Conservation (phyloP, 441 rosid genomes). For the Euphorbia schlechtendalii region DNA sequence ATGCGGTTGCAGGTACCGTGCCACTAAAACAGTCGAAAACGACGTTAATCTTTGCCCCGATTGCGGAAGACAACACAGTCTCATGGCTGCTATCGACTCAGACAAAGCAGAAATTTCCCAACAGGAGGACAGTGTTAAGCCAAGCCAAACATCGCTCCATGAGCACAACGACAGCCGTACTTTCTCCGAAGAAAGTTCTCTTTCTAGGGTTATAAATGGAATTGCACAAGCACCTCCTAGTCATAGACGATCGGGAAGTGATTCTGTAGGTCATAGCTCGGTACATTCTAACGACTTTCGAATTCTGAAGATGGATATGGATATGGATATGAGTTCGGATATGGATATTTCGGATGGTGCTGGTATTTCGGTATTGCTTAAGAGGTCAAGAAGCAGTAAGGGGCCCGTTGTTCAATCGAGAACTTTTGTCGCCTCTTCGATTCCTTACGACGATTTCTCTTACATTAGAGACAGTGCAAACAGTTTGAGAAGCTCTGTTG, state of each 20-base stretch:
- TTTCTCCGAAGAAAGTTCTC: constrained; percentile 33
- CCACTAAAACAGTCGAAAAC: constrained; percentile 30
- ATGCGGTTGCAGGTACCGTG: constrained; percentile 52
- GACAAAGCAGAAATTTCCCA: constrained; percentile 29
- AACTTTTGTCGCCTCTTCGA: constrained; percentile 42
- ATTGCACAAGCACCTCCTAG: constrained; percentile 32
- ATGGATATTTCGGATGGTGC: constrained; percentile 51
- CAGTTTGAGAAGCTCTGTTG: constrained; percentile 81
- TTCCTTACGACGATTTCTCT: constrained; percentile 63
- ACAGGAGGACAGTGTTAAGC: constrained; percentile 33
- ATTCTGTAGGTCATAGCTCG: constrained; percentile 30
- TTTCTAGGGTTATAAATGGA: constrained; percentile 27
- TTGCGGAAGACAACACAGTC: constrained; percentile 47
- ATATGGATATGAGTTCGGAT: no score
- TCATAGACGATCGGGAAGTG: constrained; percentile 26
- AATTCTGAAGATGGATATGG: constrained; percentile 28
- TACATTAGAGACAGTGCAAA: constrained; percentile 55
- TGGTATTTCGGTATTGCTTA: constrained; percentile 62
- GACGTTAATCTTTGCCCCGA: constrained; percentile 57
- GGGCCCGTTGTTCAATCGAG: constrained; percentile 65
- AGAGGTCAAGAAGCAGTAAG: constrained; percentile 76
- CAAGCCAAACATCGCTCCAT: constrained; percentile 20
- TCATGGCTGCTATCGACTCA: constrained; percentile 21
- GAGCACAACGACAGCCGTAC: constrained; percentile 30
- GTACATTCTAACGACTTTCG: constrained; percentile 26